Conservation (phyloP, 1,139 yeast genomes). For the Suhomyces maxii region DNA sequence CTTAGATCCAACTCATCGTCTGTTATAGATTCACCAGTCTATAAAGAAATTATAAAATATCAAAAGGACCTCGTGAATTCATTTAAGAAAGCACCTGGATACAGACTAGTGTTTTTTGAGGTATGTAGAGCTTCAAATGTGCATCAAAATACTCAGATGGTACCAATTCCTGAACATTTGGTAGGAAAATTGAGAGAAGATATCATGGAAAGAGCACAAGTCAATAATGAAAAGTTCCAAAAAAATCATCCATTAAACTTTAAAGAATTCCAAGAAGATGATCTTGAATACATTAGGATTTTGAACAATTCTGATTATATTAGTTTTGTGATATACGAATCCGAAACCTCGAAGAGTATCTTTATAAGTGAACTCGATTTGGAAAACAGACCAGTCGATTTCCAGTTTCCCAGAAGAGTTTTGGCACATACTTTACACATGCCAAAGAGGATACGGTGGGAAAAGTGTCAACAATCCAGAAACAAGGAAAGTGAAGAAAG, state of each 20-base stretch:
- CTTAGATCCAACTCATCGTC: conserved; percentile 20
- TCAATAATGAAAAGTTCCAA: conserved; percentile 51
- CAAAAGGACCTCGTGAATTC: conserved; percentile 48
- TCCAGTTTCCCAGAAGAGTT: conserved; percentile 79
- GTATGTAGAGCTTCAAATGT: conserved; percentile 56
- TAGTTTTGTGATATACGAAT: conserved; percentile 33
- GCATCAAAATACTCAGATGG: conserved; percentile 64
- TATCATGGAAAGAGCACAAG: conserved; percentile 39
- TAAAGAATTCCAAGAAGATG: conserved; percentile 27
- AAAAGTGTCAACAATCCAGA: conserved; percentile 62
- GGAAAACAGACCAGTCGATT: conserved; percentile 45
- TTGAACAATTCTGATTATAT: conserved; percentile 42
- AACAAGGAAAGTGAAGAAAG: conserved; percentile 63
- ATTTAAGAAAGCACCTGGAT: conserved; percentile 37
- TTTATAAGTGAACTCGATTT: conserved; percentile 29
- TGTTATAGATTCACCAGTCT: conserved; percentile 20
- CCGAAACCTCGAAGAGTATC: conserved; percentile 15
- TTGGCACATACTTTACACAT: conserved; percentile 58
- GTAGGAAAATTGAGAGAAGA: conserved; percentile 36
- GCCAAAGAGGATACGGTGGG: conserved; percentile 71
- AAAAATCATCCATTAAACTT: conserved; percentile 47
- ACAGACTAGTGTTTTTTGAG: conserved; percentile 59
- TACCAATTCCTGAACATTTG: conserved; percentile 54
- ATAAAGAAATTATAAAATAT: conserved; percentile 35
- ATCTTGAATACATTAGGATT: conserved; percentile 21